Evolutionary conservation across 371 early-diverging fungal species (phyloP).

Genomic region (Coemansia linderi): DNA sequence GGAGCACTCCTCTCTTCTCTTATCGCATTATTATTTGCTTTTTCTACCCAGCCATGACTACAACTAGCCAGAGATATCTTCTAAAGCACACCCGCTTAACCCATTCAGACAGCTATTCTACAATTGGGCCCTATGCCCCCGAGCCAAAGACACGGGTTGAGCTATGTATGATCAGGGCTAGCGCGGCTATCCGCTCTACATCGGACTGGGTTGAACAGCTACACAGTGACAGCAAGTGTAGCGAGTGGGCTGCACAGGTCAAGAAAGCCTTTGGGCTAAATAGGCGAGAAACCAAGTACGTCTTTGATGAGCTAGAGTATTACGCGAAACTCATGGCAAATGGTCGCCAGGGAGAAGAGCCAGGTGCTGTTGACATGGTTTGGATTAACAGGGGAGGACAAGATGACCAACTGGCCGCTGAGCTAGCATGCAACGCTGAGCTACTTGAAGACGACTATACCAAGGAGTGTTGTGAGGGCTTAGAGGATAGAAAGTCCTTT

Average conservation of each 20-base stretch:
- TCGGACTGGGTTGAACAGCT: conserved; percentile 1
- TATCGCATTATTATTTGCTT: not conserved
- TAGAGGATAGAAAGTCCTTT: not conserved
- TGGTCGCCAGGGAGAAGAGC: not conserved
- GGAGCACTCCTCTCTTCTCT: not conserved
- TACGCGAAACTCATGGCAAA: not conserved
- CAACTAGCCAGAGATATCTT: not conserved
- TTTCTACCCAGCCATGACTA: not conserved
- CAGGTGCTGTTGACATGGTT: conserved; percentile 9
- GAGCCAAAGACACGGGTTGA: conserved; percentile 1
- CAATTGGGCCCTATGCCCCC: not conserved
- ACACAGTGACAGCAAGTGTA: not conserved
- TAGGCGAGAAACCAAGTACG: not conserved
- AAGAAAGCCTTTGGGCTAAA: not conserved
- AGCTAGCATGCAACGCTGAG: not conserved
- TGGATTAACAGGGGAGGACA: not conserved
- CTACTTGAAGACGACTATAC: conserved; percentile 1
- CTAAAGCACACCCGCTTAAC: not conserved
- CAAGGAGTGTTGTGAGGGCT: not conserved
- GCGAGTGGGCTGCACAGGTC: not conserved
- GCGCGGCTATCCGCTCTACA: conserved; percentile 7
- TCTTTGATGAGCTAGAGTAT: conserved; percentile 14
- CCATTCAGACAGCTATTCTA: not conserved
- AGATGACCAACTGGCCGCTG: not conserved
- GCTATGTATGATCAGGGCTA: conserved; percentile 10